Evolutionary conservation across 2,329 filamentous ascomycete species (phyloP), one percentile per base, ranked within the genome.

Genomic region (Rosellinia necatrix): DNA sequence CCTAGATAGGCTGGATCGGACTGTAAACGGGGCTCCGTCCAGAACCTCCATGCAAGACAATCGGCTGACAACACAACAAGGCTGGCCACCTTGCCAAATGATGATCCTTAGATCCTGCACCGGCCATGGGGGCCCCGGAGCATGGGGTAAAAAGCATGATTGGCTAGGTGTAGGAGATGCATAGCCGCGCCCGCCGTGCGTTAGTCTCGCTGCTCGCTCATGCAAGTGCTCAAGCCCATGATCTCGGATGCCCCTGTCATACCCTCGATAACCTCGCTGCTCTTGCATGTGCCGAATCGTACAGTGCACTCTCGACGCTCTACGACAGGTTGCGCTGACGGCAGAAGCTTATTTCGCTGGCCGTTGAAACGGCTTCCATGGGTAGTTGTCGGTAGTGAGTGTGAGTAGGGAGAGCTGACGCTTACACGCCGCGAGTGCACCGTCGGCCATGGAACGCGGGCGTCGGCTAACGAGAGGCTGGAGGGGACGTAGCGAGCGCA

Each of bases 141-240:
- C 63, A 66, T 69, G 66, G 67, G 64, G 66, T 66, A 68, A 62
- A 34, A 56, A 38, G 48, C 61, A 56, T 66, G 64, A 68, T 70
- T 69, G 68, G 69, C 32, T 58, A 66, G 62, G 63, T 66, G 64
- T 66, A 59, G 64, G 67, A 68, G 67, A 66, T 71, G 70, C 69
- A 72, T 72, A 71, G 68, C 69, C 70, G 70, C 68, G 70, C 67
- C 69, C 68, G 69, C 67, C 64, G 69, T 71, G 70, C 70, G 68
- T 71, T 71, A 71, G 69, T 65, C 62, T 66, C 25, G 64, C 64
- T 64, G 63, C 64, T 70, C 59, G 66, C 61, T 59, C 64, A 70
- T 72, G 70, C 68, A 70, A 70, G 68, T 70, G 69, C 62, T 68
- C 60, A 67, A 67, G 64, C 67, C 64, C 64, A 63, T 65, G 53